phyloP scores from a whole-genome alignment of 2,329 filamentous ascomycete genomes.

The Sporothrix inflata region DNA sequence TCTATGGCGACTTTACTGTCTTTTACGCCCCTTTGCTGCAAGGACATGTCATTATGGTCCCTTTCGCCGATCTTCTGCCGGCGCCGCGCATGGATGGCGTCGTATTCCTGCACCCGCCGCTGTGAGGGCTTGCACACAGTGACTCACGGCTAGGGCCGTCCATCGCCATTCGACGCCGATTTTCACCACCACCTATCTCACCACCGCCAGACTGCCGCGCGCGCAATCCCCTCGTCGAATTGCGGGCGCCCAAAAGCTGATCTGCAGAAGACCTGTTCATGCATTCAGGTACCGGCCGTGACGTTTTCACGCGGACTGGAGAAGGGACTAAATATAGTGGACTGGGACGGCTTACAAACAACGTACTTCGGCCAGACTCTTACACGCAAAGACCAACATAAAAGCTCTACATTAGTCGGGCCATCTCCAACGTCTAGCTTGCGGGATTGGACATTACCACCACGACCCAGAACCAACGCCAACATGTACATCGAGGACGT shows the following conservation, averaged over 20 bases:
- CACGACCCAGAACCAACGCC: background rate
- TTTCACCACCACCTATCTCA: constrained; percentile 10
- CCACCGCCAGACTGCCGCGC: background rate
- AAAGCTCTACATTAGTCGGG: background rate
- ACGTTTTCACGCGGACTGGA: background rate
- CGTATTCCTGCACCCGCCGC: background rate
- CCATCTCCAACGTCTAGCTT: background rate
- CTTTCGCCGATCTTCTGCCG: background rate
- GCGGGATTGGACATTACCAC: background rate
- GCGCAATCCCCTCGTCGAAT: background rate
- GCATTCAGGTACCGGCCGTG: background rate
- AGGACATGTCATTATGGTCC: background rate
- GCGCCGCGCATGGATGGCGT: background rate
- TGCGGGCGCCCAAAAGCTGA: background rate
- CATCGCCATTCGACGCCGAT: background rate
- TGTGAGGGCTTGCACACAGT: background rate
- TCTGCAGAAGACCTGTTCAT: background rate
- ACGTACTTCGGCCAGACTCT: background rate
- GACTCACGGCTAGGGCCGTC: background rate
- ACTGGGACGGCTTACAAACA: background rate
- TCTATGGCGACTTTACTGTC: background rate
- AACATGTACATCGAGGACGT: constrained; percentile 34
- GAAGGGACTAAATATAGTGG: background rate
- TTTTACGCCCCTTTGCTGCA: background rate
- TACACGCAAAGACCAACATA: background rate